Base-by-base conservation (phyloP, 192 early-diverging fungal species). In the Entomortierella parvispora region DNA sequence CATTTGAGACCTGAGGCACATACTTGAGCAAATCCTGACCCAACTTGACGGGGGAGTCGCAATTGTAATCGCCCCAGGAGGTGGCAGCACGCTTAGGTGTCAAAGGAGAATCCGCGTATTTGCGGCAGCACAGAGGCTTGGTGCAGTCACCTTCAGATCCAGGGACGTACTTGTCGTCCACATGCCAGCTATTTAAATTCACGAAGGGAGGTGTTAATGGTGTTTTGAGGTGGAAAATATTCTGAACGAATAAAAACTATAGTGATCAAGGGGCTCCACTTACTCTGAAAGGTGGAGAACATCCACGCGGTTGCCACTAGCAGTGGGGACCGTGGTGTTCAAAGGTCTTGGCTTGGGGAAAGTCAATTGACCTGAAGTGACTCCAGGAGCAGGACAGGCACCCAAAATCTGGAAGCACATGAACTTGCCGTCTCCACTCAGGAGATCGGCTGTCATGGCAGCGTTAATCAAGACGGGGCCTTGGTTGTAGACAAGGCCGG, bases 251-350 rank as follows among this genome's bases (percentile, higher is more conserved):
- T 4, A 33, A 6, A 59, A 45, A 23, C 9, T 31, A 44, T 22
- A 14, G 28, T 34, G 32, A 37, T 34, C 31, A 34, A 32, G 17
- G 25, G 17, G 20, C 34, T 40, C 22, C 56, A 71, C 83, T 9
- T 66, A 84, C 63, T 85, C 84, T 4, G 81, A 83, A 14, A 85
- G 51, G 48, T 85, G 84, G 22, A 85, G 69, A 18, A 86, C 77
- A 26, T 81, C 82, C 22, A 85, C 54, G 28, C 53, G 72, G 22
- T 64, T 37, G 9, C 69, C 75, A 12, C 63, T 69, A 5, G 59
- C 60, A 14, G 64, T 17, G 2, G 63, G 71, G 17, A 44, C 44
- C 14, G 55, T 54, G 42, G 50, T 44, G 49, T 78, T 72, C 17
- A 23, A 26, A 26, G 84, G 84, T 28, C 75, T 83, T 2, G 71